Evolutionary conservation across 2,329 filamentous ascomycete genomes (phyloP).

Genomic region (Talaromyces sp.): DNA sequence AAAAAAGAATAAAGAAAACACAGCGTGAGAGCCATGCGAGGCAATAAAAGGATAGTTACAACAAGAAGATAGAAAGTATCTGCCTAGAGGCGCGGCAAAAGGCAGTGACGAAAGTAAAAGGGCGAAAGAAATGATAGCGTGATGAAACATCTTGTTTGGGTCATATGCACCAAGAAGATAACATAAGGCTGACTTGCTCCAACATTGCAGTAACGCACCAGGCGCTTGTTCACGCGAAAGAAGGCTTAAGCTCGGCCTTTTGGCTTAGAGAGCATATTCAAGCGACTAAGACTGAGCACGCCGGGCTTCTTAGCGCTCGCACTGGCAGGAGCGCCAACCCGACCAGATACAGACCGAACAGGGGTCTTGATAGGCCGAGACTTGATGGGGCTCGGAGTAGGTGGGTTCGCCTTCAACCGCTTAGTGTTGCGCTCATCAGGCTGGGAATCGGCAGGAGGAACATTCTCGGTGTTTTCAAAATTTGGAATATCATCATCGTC

Average conservation of each 20-base stretch:
- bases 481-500: slow-evolving; percentile 32
- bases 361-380: slow-evolving; percentile 35
- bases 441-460: slow-evolving; percentile 30
- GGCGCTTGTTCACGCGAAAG: slow-evolving; percentile 5
- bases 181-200: too few species aligned
- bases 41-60: slow-evolving; percentile 19
- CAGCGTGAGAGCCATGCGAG: not conserved
- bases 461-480: slow-evolving; percentile 32
- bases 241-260: slow-evolving; percentile 41
- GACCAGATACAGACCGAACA: slow-evolving; percentile 24
- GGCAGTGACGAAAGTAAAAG: not conserved
- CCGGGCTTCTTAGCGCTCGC: slow-evolving; percentile 31
- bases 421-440: slow-evolving; percentile 37
- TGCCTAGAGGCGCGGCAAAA: not conserved
- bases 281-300: slow-evolving; percentile 48
- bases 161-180: slow-evolving; percentile 13
- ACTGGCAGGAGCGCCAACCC: slow-evolving; percentile 33
- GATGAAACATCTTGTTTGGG: not conserved
- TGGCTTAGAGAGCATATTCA: slow-evolving; percentile 52
- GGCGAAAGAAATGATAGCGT: not conserved
- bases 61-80: slow-evolving; percentile 2
- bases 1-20: not conserved
- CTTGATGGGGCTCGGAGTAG: slow-evolving; percentile 42
- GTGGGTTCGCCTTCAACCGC: slow-evolving; percentile 37
- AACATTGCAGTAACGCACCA: slow-evolving; percentile 9